A percentile compares a stretch with the other conserved stretches of the same genome.
Conservation (phyloP, 139 green algal species). For the Gonium pectorale region DNA sequence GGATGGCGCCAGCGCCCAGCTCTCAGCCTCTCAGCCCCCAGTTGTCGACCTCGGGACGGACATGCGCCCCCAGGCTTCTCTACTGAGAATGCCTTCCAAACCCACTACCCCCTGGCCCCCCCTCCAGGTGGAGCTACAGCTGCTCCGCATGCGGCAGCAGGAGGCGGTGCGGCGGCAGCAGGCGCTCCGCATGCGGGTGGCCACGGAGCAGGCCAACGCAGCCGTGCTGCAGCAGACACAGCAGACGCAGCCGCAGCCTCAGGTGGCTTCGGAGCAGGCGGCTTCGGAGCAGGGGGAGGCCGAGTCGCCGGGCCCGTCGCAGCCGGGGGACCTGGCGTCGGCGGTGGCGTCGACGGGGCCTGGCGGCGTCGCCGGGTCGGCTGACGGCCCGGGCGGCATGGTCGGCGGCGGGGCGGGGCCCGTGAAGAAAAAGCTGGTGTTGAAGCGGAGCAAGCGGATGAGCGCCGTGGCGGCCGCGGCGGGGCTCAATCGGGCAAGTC, state of each 20-base stretch:
- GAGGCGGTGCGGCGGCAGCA: slow-evolving; percentile 43
- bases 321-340: too few species aligned
- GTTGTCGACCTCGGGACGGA: too few species aligned
- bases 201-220: slow-evolving; percentile 13
- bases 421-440: slow-evolving; percentile 12
- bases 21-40: too few species aligned
- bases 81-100: too few species aligned
- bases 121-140: slow-evolving; percentile 39
- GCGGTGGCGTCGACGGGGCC: too few species aligned
- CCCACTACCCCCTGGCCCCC: too few species aligned
- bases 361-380: too few species aligned
- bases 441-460: slow-evolving; percentile 40
- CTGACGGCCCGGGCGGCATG: neutral
- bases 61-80: too few species aligned
- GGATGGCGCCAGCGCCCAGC: too few species aligned
- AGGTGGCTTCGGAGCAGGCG: too few species aligned
- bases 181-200: slow-evolving; percentile 2
- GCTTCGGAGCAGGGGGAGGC: neutral
- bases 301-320: too few species aligned
- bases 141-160: slow-evolving; percentile 42
- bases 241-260: neutral
- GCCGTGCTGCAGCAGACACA: slow-evolving; percentile 19
- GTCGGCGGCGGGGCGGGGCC: neutral
- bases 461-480: slow-evolving; percentile 18
- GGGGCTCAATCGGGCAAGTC: slow-evolving; percentile 10